Conservation (phyloP, 2,329 filamentous ascomycete species). For the Penicillium sp. region DNA sequence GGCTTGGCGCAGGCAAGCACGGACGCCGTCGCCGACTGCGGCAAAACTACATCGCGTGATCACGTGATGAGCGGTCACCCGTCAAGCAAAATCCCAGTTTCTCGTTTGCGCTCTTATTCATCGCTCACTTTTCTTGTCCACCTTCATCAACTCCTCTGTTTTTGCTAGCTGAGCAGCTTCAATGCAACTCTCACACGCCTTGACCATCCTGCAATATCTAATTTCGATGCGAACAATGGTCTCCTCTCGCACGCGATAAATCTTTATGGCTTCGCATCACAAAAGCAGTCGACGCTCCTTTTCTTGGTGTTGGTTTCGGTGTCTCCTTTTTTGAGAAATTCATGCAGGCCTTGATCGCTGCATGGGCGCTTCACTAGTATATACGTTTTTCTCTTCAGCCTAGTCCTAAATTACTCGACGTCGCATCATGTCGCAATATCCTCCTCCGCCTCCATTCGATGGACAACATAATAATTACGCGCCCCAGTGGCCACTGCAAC, state of each 20-base stretch:
- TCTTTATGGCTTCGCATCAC: constrained; percentile 7
- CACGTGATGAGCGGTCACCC: constrained; percentile 7
- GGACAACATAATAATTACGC: constrained; percentile 27
- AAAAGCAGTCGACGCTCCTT: neutral
- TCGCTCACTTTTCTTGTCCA: constrained; percentile 19
- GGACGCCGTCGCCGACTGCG: neutral
- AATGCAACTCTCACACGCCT: constrained; percentile 16
- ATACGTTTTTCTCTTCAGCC: neutral
- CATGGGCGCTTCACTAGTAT: neutral
- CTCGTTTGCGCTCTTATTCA: neutral
- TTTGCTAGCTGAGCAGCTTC: neutral
- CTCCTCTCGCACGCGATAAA: neutral
- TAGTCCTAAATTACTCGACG: neutral
- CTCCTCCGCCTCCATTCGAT: constrained; percentile 42
- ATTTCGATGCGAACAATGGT: neutral
- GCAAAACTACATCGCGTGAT: constrained; percentile 23
- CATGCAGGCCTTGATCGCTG: neutral
- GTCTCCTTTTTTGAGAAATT: neutral
- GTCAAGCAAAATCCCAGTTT: constrained; percentile 13
- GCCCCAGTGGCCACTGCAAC: constrained; percentile 34
- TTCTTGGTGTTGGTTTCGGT: neutral
- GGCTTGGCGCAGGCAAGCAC: neutral
- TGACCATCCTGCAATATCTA: constrained; percentile 4
- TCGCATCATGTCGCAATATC: constrained; percentile 47
- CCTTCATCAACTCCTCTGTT: neutral